Base-by-base conservation (phyloP, 345 rosid genomes). In the Psidium guajava region DNA sequence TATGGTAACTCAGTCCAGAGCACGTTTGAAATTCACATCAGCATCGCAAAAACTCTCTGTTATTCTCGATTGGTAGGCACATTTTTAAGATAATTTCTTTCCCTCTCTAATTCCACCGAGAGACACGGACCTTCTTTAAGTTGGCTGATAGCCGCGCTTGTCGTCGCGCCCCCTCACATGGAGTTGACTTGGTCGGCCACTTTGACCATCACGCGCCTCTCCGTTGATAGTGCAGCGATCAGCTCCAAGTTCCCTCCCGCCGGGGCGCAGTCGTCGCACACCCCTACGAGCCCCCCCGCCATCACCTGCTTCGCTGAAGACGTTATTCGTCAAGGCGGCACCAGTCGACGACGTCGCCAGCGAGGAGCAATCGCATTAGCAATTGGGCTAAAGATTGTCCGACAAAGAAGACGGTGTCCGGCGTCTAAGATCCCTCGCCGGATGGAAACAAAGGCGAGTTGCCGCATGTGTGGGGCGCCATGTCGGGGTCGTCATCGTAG, bases 221-320 rank as follows among this genome's bases (percentile, higher is more conserved):
- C 44, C 28, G 32, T n/a, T 32, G 3, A 0, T n/a, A 5, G 64
- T 0, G 64, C 32, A n/a, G n/a, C 32, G 8, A 58, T 58, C 10
- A 58, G 28, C 28, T 56, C 25, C 27, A 4, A 56, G 61, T 56
- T n/a, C 61, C 25, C 25, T 13, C 11, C n/a, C n/a, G n/a, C n/a
- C n/a, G n/a, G 61, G 61, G 61, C 24, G 6, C 61, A 3, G 25
- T 24, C 27, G 11, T 56, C n/a, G n/a, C 6, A 22, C 61, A 56
- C 0, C 24, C 61, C 61, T 8, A 56, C 0, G 27, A 27, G 61
- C n/a, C n/a, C 0, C 61, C 61, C 61, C 14, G 27, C 61, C 61
- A 24, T 24, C 27, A 56, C 14, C 61, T 3, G 3, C 1, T n/a
- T 58, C 0, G 64, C 32, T 1, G 0, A 58, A 58, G 8, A 1